Conservation (phyloP, 306 rosid species). For the Neltuma alba region DNA sequence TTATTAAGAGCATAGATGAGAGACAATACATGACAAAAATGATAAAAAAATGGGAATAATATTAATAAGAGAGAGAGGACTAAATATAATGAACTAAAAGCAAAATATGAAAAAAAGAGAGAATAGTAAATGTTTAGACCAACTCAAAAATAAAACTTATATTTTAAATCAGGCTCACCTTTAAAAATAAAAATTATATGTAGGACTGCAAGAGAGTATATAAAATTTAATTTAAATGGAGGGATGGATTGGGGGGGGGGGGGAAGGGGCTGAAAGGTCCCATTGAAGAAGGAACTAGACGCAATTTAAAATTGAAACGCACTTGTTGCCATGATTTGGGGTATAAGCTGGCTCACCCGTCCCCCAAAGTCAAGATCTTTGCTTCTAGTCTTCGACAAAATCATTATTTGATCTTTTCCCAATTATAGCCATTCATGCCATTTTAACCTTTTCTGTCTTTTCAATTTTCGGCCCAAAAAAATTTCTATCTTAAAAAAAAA, state of each 20-base stretch:
- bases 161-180: no score
- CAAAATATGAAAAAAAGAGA: no score
- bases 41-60: no score
- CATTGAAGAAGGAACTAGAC: not conserved
- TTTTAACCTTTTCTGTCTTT: constrained; percentile 24
- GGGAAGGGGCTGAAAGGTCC: not conserved
- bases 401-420: constrained; percentile 29
- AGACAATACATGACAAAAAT: no score
- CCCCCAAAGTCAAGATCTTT: constrained; percentile 9
- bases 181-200: no score
- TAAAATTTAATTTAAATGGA: not conserved
- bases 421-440: constrained; percentile 43
- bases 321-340: constrained; percentile 28
- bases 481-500: not conserved
- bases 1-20: no score
- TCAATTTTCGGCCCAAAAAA: not conserved
- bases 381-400: constrained; percentile 30
- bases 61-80: no score
- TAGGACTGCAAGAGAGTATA: no score
- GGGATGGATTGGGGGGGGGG: no score
- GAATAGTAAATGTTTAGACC: no score
- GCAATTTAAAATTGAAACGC: constrained; percentile 14
- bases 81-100: no score
- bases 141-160: no score
- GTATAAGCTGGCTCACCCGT: not conserved